These are phyloP conservation scores for Fagopyrum esculentum DNA, from an alignment of 148 eudicot species.

Conservation along the genomic window DNA sequence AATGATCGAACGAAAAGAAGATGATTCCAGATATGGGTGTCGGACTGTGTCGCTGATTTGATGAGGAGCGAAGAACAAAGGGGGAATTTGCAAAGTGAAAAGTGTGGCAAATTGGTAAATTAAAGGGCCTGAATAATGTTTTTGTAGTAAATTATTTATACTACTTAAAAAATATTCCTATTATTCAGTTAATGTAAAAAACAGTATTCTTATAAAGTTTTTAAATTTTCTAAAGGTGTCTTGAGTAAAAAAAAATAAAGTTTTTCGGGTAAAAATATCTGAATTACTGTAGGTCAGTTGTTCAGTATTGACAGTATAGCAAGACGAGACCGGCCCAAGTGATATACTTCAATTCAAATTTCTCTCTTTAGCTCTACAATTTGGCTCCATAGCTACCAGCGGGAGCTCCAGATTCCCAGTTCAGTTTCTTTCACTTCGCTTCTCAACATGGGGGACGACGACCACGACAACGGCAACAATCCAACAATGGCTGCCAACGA, in stretches of 20 bases:
- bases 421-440: background rate
- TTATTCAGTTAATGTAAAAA: too few relatives aligned
- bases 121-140: background rate
- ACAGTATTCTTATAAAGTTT: too few relatives aligned
- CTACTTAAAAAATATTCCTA: too few relatives aligned
- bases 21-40: background rate
- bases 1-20: background rate
- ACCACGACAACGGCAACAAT: slow-evolving; percentile 17
- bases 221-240: too few relatives aligned
- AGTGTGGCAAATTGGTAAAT: slow-evolving; percentile 13
- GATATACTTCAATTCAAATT: slow-evolving; percentile 4
- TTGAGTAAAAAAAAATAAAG: too few relatives aligned
- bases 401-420: background rate
- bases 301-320: too few relatives aligned
- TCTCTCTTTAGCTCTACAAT: background rate
- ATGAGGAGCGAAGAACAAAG: background rate
- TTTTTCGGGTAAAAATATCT: too few relatives aligned
- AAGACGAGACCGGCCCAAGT: too few relatives aligned
- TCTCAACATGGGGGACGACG: slow-evolving; percentile 10
- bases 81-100: slow-evolving; percentile 10
- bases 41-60: background rate
- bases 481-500: slow-evolving; percentile 9
- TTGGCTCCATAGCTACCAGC: background rate
- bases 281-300: too few relatives aligned
- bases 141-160: too few relatives aligned